Conservation (phyloP, 805 yeast species). For the Metschnikowia koreensis region DNA sequence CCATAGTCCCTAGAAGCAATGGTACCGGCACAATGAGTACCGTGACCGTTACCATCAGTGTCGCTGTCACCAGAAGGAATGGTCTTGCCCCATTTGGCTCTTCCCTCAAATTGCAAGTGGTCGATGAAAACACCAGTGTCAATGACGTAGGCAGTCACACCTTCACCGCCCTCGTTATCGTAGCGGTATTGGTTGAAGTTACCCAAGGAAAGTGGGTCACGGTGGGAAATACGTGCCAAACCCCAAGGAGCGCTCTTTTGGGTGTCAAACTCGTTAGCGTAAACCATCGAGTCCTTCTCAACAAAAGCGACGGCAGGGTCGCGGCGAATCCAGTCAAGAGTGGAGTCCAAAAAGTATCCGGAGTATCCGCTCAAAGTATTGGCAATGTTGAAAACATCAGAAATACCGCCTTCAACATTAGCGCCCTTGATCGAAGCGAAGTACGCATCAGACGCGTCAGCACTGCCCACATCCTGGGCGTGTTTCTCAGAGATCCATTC, state of each 20-base stretch:
- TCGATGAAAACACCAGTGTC: conserved; percentile 76
- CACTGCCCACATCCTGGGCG: conserved; percentile 37
- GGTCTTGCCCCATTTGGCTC: conserved; percentile 60
- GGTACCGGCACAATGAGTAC: conserved; percentile 91
- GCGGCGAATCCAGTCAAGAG: conserved; percentile 69
- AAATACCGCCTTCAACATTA: conserved; percentile 15
- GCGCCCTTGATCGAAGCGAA: conserved; percentile 13
- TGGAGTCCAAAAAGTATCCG: conserved; percentile 76
- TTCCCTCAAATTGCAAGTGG: conserved; percentile 62
- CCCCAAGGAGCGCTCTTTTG: conserved; percentile 96
- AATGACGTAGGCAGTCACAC: conserved; percentile 70
- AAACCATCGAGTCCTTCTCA: conserved; percentile 66
- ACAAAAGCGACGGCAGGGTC: conserved; percentile 64
- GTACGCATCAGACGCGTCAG: conserved; percentile 22
- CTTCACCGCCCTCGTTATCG: conserved; percentile 43
- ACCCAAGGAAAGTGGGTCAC: conserved; percentile 64
- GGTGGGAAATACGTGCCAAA: conserved; percentile 83
- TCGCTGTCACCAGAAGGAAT: conserved; percentile 61
- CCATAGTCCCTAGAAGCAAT: conserved; percentile 80
- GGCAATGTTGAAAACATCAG: conserved; percentile 54
- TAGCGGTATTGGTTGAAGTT: conserved; percentile 48
- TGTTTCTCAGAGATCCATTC: conserved; percentile 56
- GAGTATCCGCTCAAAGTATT: conserved; percentile 69
- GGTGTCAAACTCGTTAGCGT: conserved; percentile 57
- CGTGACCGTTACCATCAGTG: conserved; percentile 78